Evolutionary conservation across 257 asterid genomes (phyloP).

Genomic region (Jaltomata sinuosa): DNA sequence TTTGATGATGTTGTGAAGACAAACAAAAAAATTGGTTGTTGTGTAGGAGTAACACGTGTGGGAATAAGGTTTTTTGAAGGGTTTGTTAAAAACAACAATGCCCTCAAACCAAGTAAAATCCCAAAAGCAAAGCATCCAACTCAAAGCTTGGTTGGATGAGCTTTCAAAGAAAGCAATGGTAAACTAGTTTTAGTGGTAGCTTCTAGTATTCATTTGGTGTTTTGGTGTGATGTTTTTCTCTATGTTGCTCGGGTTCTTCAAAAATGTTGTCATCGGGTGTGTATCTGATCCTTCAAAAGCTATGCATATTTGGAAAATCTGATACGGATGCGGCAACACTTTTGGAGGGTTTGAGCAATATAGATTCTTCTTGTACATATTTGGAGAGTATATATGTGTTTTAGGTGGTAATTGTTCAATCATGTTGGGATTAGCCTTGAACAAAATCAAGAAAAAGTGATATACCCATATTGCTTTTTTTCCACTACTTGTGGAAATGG

Average conservation of each 20-base stretch:
- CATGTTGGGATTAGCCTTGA: neutral
- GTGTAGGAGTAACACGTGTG: slow-evolving; percentile 2
- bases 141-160: slow-evolving; percentile 29
- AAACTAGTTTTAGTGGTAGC: neutral
- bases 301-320: neutral
- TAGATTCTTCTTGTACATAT: neutral
- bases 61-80: slow-evolving; percentile 67
- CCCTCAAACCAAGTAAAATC: slow-evolving; percentile 38
- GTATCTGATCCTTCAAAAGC: neutral
- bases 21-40: slow-evolving; percentile 3
- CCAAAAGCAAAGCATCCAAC: slow-evolving; percentile 19
- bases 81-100: slow-evolving; percentile 28
- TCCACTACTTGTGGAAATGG: neutral
- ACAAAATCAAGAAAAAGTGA: neutral
- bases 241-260: neutral
- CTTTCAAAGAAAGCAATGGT: slow-evolving; percentile 3
- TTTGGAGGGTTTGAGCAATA: neutral
- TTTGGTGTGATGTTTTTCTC: neutral
- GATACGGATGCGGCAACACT: neutral
- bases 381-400: neutral
- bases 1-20: slow-evolving; percentile 26
- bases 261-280: neutral
- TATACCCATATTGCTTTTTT: neutral
- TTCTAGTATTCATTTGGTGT: neutral
- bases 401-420: neutral